Base-by-base conservation (phyloP, 2,329 filamentous ascomycete genomes). In the Botrytis squamosa region DNA sequence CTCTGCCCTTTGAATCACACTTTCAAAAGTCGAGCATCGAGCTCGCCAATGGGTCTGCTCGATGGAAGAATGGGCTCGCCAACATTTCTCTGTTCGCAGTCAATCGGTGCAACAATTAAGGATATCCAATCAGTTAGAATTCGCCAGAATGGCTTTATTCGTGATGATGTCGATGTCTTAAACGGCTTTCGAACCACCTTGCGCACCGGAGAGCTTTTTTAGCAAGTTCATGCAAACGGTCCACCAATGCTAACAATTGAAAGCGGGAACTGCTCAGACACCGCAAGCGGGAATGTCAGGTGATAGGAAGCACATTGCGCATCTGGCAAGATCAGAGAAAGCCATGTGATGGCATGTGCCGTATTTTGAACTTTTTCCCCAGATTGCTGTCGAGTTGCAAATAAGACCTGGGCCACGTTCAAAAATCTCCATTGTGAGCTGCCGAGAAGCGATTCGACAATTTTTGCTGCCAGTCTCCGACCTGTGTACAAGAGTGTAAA, bases 51-150 rank as follows among this genome's bases (percentile, higher is more conserved):
- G 12, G 40, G 40, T 10, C 38, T 38, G 18, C 33, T 18, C 6
- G 1, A 59, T 59, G 57, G 25, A 8, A 20, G 29, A 14, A 59
- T 59, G 18, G 18, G 9, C 29, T 20, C 20, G 9, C 12, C 18
- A 25, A 38, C 22, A 7, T 25, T 14, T 33, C 33, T 62, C 10
- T 20, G 29, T 20, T 25, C 59, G 20, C 36, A 38, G 46, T 25
- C 20, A 0, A 69, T 79, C 20, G 76, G 77, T n/a, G 76, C 63
- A 6, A 70, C 72, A 0, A 77, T 77, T 18, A 55, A 63, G 59
- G 76, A 79, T 52, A 74, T 77, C 7, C 71, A 72, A 33, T 71
- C 74, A 4, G 64, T 75, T 9, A n/a, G 74, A n/a, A 44, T 67
- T n/a, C 65, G 74, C 29, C 71, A 68, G 20, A 73, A 76, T 40